Conservation (phyloP, 1,139 yeast species). For the Blastobotrys elegans region DNA sequence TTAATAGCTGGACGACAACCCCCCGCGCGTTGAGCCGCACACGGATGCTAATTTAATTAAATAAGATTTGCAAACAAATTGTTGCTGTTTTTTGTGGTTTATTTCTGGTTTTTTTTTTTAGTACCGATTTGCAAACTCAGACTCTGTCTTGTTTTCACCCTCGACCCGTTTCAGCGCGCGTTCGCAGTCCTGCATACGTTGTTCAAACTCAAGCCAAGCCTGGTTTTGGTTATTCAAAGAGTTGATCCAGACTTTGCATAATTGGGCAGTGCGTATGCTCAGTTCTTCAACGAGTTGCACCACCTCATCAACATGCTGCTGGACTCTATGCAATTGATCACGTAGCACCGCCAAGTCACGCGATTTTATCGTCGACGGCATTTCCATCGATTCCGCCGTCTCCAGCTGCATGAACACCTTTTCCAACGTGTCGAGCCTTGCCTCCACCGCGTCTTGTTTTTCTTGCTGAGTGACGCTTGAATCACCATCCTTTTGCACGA, state of each 20-base stretch:
- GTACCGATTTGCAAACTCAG: neutral
- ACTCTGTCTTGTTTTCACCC: neutral
- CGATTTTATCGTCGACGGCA: conserved; percentile 11
- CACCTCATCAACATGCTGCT: conserved; percentile 13
- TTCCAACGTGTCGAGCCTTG: conserved; percentile 9
- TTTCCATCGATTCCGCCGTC: conserved; percentile 3
- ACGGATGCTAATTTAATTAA: too few relatives aligned
- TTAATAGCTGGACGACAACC: too few relatives aligned
- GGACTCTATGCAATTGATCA: conserved; percentile 11
- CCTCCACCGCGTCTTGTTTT: conserved; percentile 8
- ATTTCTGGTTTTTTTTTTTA: too few relatives aligned
- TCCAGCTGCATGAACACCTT: conserved; percentile 9
- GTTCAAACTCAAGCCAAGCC: conserved; percentile 18
- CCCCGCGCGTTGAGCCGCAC: too few relatives aligned
- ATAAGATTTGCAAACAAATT: too few relatives aligned
- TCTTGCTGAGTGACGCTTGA: conserved; percentile 6
- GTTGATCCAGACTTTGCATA: conserved; percentile 16
- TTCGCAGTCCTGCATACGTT: conserved; percentile 17
- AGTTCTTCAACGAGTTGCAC: conserved; percentile 17
- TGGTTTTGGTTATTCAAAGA: conserved; percentile 16
- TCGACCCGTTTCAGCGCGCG: conserved; percentile 14
- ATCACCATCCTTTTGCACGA: conserved; percentile 5
- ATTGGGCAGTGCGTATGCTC: conserved; percentile 21
- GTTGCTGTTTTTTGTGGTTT: too few relatives aligned
- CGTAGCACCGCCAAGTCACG: conserved; percentile 13